Evolutionary conservation across 2,329 filamentous ascomycete species (phyloP).

Genomic region (Claviceps maximensis): DNA sequence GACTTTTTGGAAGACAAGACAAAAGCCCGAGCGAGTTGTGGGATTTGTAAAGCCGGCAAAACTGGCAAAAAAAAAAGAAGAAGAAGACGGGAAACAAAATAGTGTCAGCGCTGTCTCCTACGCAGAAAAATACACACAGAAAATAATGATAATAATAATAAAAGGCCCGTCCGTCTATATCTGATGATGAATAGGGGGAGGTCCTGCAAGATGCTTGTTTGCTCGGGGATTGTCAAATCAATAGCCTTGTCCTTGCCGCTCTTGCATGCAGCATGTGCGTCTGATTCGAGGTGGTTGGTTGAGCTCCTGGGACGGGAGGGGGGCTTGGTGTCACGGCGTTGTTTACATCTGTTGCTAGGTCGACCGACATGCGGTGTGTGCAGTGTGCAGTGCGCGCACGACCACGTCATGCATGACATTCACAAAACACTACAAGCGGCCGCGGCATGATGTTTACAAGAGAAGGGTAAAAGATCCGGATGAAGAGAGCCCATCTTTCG

Average conservation of each 20-base stretch:
- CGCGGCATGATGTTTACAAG: not conserved
- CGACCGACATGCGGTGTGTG: slow-evolving; percentile 9
- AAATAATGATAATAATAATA: no score
- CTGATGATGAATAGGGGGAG: not conserved
- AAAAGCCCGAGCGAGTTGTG: not conserved
- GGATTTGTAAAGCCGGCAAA: not conserved
- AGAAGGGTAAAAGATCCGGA: not conserved
- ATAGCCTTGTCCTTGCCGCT: not conserved
- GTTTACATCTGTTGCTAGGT: slow-evolving; percentile 24
- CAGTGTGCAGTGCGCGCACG: not conserved
- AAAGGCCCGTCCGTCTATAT: no score
- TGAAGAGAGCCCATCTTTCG: not conserved
- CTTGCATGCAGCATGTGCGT: slow-evolving; percentile 7
- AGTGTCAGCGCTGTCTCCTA: slow-evolving; percentile 1
- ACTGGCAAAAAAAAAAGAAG: not conserved
- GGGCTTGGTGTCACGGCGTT: slow-evolving; percentile 11
- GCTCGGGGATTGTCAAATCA: not conserved
- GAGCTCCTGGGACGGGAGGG: slow-evolving; percentile 10
- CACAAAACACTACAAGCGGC: not conserved
- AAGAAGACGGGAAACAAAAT: not conserved
- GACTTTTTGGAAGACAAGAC: not conserved
- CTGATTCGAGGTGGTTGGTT: slow-evolving; percentile 20
- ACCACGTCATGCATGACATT: not conserved
- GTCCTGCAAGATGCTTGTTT: not conserved
- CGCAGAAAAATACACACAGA: not conserved